These are phyloP conservation scores for Cyclotella cryptica DNA, from an alignment of 108 stramenopile genomes.

Conservation along the genomic window DNA sequence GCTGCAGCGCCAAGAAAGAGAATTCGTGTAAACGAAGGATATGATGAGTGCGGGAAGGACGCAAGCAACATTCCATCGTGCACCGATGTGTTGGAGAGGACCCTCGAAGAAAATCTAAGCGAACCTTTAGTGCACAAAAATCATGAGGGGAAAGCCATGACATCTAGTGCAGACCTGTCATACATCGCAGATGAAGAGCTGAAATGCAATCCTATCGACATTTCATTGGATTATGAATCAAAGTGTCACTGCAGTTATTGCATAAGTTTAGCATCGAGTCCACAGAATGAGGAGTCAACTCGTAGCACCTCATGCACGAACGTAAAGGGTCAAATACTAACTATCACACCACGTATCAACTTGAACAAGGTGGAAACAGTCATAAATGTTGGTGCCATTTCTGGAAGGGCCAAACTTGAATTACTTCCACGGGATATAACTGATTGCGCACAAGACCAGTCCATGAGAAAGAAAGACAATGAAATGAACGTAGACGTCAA, in stretches of 20 bases:
- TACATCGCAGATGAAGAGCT: too few species aligned
- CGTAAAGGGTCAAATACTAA: constrained; percentile 31
- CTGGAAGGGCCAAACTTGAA: constrained; percentile 40
- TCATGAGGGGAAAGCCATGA: too few species aligned
- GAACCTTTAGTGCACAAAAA: too few species aligned
- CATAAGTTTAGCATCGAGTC: neutral
- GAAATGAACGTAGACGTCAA: neutral
- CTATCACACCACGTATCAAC: constrained; percentile 18
- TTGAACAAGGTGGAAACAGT: neutral
- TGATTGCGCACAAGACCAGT: neutral
- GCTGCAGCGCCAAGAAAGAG: neutral
- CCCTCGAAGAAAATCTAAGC: too few species aligned
- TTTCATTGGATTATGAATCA: constrained; percentile 24
- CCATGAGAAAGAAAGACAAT: neutral
- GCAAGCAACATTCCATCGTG: neutral
- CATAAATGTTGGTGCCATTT: constrained; percentile 28
- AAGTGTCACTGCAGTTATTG: neutral
- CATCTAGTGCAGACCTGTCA: too few species aligned
- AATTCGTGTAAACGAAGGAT: neutral
- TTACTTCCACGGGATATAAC: constrained; percentile 6
- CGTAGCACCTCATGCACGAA: neutral
- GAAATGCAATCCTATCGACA: neutral
- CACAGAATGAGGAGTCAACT: neutral
- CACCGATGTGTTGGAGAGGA: too few species aligned
- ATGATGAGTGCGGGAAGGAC: neutral